These are phyloP conservation scores for Tricholoma furcatifolium DNA, from an alignment of 768 basidiomycete species.

Conservation along the genomic window DNA sequence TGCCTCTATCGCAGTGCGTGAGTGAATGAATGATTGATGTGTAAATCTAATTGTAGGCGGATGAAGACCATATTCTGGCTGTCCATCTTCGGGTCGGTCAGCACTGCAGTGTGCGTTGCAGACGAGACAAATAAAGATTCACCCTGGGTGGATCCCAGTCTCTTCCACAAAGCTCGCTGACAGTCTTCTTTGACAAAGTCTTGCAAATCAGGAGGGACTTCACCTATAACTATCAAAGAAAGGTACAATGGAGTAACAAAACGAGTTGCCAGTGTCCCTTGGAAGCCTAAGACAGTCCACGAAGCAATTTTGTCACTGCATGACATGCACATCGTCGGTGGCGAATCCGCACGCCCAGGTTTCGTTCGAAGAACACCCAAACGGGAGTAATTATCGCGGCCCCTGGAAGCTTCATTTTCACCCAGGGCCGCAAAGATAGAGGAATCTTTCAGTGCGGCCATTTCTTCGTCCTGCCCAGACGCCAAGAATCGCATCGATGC, in stretches of 20 bases:
- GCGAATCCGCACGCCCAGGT: constrained; percentile 89
- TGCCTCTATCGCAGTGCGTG: constrained; percentile 35
- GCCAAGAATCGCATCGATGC: constrained; percentile 83
- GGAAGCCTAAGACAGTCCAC: constrained; percentile 84
- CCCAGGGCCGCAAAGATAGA: constrained; percentile 31
- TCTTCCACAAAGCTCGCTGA: constrained; percentile 60
- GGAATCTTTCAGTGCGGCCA: constrained; percentile 68
- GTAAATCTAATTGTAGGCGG: constrained; percentile 61
- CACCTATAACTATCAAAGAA: constrained; percentile 66
- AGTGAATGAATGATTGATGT: constrained; percentile 55
- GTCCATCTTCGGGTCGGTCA: constrained; percentile 37
- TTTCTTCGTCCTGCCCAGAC: constrained; percentile 65
- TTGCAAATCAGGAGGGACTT: constrained; percentile 45
- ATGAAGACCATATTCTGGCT: constrained; percentile 46
- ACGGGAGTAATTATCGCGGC: constrained; percentile 76
- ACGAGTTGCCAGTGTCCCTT: constrained; percentile 71
- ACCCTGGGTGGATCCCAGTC: constrained; percentile 50
- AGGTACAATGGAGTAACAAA: constrained; percentile 67
- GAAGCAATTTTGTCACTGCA: constrained; percentile 94
- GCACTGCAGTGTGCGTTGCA: not conserved
- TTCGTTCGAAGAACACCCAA: constrained; percentile 87
- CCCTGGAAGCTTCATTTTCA: constrained; percentile 52
- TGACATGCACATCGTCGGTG: constrained; percentile 81
- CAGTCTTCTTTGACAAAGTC: constrained; percentile 57
- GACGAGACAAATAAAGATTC: constrained; percentile 10